These are phyloP conservation scores for Aspergillus incahuasiensis DNA, from an alignment of 495 filamentous ascomycete genomes.

Conservation along the genomic window DNA sequence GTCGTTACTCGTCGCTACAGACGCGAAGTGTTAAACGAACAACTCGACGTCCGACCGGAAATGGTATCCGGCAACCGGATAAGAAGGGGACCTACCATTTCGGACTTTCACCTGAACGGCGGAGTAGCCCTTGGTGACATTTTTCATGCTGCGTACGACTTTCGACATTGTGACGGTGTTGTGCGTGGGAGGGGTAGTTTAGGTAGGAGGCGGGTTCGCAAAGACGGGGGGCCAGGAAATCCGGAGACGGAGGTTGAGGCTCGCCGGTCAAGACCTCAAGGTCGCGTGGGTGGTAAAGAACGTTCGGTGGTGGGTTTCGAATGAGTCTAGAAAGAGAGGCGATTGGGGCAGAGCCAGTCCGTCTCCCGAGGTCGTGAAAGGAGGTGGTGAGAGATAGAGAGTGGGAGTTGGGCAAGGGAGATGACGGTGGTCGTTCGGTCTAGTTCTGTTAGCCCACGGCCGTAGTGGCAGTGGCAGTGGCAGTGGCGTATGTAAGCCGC, in stretches of 20 bases:
- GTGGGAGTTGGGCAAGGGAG: neutral
- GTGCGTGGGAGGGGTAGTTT: slow-evolving; percentile 1
- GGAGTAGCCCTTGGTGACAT: slow-evolving; percentile 99
- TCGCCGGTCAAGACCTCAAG: slow-evolving; percentile 3
- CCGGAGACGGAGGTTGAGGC: neutral
- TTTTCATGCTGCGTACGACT: slow-evolving; percentile 97
- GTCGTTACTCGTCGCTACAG: slow-evolving; percentile 92
- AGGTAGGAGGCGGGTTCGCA: neutral
- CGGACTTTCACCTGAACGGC: slow-evolving; percentile 97
- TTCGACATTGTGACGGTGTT: slow-evolving; percentile 71
- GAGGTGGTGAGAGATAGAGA: neutral
- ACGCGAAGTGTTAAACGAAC: slow-evolving; percentile 4
- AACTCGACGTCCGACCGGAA: slow-evolving; percentile 11
- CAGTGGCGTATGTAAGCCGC: slow-evolving; percentile 19
- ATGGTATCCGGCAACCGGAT: neutral
- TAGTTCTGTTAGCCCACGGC: slow-evolving; percentile 5
- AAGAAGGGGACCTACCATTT: slow-evolving; percentile 69
- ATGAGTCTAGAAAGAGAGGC: neutral
- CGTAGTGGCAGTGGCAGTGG: slow-evolving; percentile 4
- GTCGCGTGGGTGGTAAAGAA: neutral
- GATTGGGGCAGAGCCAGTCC: slow-evolving; percentile 14
- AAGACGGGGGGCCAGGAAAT: slow-evolving; percentile 7
- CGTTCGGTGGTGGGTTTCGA: slow-evolving; percentile 23
- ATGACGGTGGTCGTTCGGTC: neutral
- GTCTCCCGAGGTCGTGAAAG: slow-evolving; percentile 11